phyloP scores from a whole-genome alignment of 768 basidiomycete species.

The Termitomyces heimii region DNA sequence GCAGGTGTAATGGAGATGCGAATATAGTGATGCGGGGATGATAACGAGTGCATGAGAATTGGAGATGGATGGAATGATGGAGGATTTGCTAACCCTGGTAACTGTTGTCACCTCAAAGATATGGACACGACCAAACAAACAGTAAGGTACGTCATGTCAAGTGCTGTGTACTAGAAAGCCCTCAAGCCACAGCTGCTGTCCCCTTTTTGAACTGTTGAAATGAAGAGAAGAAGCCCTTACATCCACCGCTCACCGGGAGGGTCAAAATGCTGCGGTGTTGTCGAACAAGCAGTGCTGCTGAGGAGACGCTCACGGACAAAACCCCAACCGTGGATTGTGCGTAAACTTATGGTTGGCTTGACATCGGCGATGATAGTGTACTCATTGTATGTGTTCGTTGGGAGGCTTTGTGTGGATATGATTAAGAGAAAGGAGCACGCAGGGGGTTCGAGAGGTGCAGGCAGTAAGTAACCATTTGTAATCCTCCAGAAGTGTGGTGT shows the following conservation, averaged over 20 bases:
- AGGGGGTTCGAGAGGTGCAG: slow-evolving; percentile 44
- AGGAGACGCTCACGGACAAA: slow-evolving; percentile 35
- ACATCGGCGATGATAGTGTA: slow-evolving; percentile 60
- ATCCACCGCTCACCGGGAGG: not conserved
- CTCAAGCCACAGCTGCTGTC: not conserved
- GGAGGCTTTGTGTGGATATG: slow-evolving; percentile 64
- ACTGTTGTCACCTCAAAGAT: not conserved
- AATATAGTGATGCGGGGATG: slow-evolving; percentile 36
- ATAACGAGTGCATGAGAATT: slow-evolving; percentile 14
- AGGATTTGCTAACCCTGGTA: not conserved
- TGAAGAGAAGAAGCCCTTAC: not conserved
- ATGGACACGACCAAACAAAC: slow-evolving; percentile 5
- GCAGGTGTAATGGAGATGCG: slow-evolving; percentile 36
- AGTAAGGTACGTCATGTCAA: not conserved
- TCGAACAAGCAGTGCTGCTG: slow-evolving; percentile 43
- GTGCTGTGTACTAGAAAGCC: not conserved
- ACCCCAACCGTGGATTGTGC: slow-evolving; percentile 69
- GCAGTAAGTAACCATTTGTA: slow-evolving; percentile 66
- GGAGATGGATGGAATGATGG: not conserved
- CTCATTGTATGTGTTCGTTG: slow-evolving; percentile 74
- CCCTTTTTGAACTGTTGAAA: not conserved
- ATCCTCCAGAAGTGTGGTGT: too few relatives aligned
- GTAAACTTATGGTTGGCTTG: slow-evolving; percentile 61
- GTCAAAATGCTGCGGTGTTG: slow-evolving; percentile 42
- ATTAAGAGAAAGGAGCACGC: slow-evolving; percentile 40